Evolutionary conservation across 1,139 yeast genomes (phyloP).

Genomic region (Yamadazyma friedrichii): DNA sequence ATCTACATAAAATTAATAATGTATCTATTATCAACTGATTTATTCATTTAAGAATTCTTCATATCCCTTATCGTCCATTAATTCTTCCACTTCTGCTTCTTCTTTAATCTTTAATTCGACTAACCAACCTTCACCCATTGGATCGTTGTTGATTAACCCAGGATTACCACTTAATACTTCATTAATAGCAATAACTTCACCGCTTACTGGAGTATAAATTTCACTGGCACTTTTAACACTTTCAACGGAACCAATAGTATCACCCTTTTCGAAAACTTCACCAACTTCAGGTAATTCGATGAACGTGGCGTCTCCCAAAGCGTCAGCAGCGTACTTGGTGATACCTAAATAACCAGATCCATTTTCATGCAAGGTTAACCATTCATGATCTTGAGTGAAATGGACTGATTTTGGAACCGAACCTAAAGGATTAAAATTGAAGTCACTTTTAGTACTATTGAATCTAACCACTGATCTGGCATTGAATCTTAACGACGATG

Average conservation of each 20-base stretch:
- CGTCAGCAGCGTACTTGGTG: conserved; percentile 93
- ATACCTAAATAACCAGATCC: conserved; percentile 86
- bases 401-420: conserved; percentile 47
- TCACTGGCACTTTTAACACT: conserved; percentile 94
- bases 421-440: conserved; percentile 2
- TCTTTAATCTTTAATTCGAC: conserved; percentile 65
- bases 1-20: neutral
- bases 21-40: neutral
- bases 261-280: conserved; percentile 66
- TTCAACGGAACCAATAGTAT: conserved; percentile 89
- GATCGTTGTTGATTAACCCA: conserved; percentile 78
- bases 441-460: conserved; percentile 2
- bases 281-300: conserved; percentile 87
- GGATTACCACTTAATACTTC: conserved; percentile 66
- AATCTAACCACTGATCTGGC: neutral
- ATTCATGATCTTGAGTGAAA: conserved; percentile 91
- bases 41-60: conserved; percentile 55
- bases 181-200: conserved; percentile 75
- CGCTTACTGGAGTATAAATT: conserved; percentile 83
- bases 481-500: neutral
- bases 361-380: conserved; percentile 86
- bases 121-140: conserved; percentile 94
- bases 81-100: conserved; percentile 28
- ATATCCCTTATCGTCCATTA: conserved; percentile 57
- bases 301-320: conserved; percentile 96